Percentiles rank a stretch among this genome's conserved stretches.
Evolutionary conservation across 352 stramenopile species (phyloP).

Genomic region (Phytophthora palmivora): DNA sequence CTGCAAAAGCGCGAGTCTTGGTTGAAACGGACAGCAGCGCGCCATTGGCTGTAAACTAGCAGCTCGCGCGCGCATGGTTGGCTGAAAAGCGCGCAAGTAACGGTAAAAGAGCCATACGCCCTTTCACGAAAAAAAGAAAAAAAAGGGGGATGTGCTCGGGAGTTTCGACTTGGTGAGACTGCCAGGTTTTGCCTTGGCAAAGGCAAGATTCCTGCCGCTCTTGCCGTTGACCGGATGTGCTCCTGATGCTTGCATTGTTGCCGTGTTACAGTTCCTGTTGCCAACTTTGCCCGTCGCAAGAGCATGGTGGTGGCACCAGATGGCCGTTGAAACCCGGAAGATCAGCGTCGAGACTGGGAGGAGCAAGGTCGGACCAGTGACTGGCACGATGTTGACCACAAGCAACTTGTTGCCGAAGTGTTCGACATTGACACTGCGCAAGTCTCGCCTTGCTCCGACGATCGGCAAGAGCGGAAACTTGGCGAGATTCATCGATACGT

Average conservation of each 20-base stretch:
- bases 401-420: neutral
- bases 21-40: conserved; percentile 26
- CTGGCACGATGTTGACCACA: neutral
- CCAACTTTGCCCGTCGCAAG: no score
- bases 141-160: conserved; percentile 17
- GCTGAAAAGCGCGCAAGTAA: conserved; percentile 28
- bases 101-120: conserved; percentile 29
- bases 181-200: no score
- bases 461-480: neutral
- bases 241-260: neutral
- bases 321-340: conserved; percentile 24
- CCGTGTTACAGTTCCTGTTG: conserved; percentile 5
- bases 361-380: conserved; percentile 15
- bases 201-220: neutral
- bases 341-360: conserved; percentile 19
- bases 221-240: neutral
- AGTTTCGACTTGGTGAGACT: conserved; percentile 12
- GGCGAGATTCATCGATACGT: conserved; percentile 3
- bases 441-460: neutral
- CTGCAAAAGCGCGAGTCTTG: neutral
- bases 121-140: conserved; percentile 21
- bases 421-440: neutral
- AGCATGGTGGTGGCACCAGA: conserved; percentile 21
- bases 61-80: neutral
- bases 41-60: conserved; percentile 10